A percentile compares a stretch with the other conserved stretches of the same genome.
These are phyloP conservation scores for Cladophialophora yegresii DNA, from an alignment of 2,329 filamentous ascomycete genomes.

Conservation along the genomic window DNA sequence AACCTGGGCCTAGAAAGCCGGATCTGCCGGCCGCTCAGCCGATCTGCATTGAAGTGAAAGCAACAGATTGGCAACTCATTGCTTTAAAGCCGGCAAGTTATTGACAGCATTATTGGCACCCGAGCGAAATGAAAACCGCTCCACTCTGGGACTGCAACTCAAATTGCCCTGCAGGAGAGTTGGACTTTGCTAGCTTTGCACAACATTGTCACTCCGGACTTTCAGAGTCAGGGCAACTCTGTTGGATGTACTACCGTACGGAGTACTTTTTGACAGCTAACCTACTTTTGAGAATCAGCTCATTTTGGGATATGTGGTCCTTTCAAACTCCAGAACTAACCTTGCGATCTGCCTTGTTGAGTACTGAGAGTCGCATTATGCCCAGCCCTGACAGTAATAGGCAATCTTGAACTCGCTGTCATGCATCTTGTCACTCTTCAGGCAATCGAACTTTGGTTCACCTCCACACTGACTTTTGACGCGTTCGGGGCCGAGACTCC, in stretches of 20 bases:
- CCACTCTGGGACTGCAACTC: neutral
- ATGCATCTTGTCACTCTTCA: neutral
- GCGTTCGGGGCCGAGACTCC: constrained; percentile 18
- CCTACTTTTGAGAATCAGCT: neutral
- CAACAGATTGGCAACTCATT: neutral
- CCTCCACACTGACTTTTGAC: neutral
- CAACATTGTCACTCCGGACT: neutral
- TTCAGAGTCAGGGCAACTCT: neutral
- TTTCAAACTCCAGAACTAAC: neutral
- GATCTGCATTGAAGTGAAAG: neutral
- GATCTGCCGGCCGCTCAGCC: neutral
- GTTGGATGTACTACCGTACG: neutral
- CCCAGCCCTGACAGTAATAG: neutral
- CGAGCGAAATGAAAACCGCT: neutral
- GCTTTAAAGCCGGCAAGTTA: neutral
- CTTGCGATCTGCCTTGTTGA: neutral
- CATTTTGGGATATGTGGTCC: neutral
- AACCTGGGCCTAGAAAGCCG: neutral
- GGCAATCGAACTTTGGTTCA: neutral
- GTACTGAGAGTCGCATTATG: neutral
- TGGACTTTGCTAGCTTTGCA: neutral
- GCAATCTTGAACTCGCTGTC: neutral
- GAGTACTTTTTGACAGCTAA: neutral
- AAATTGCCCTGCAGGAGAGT: neutral
- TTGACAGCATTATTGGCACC: neutral